Conservation (phyloP, 257 asterid species). For the Datura wrightii region DNA sequence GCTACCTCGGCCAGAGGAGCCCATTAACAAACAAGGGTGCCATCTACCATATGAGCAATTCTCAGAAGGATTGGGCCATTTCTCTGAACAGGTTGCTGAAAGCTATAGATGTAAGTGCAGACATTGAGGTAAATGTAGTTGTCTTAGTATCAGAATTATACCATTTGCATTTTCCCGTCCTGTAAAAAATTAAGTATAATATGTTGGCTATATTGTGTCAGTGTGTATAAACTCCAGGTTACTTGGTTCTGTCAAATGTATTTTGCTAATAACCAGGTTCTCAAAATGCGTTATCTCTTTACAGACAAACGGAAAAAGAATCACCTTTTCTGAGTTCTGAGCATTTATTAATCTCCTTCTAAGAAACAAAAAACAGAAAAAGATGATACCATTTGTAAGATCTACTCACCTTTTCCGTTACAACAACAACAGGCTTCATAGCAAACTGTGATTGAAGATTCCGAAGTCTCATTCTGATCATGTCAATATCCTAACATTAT, state of each 20-base stretch:
- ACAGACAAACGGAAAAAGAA: neutral
- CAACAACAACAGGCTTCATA: conserved; percentile 62
- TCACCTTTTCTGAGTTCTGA: neutral
- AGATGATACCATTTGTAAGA: neutral
- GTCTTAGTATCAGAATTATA: conserved; percentile 13
- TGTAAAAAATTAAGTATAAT: neutral
- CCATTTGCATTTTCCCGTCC: neutral
- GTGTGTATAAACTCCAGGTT: neutral
- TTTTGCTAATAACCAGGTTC: neutral
- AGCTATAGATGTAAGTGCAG: neutral
- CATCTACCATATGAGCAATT: neutral
- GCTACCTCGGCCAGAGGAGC: neutral
- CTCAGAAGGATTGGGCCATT: neutral
- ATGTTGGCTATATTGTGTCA: neutral
- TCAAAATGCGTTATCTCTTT: neutral
- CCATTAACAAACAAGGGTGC: neutral
- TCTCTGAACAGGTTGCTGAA: neutral
- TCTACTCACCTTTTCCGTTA: conserved; percentile 83
- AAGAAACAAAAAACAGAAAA: neutral
- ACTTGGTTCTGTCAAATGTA: neutral
- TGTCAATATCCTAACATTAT: conserved; percentile 61
- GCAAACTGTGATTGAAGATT: conserved; percentile 62
- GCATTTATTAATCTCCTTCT: neutral
- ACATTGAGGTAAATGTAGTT: neutral
- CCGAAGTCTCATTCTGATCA: conserved; percentile 60